Evolutionary conservation across 1,139 yeast species (phyloP), one percentile per base, ranked within the genome.

Genomic region (Blastobotrys raffinosifermentans): DNA sequence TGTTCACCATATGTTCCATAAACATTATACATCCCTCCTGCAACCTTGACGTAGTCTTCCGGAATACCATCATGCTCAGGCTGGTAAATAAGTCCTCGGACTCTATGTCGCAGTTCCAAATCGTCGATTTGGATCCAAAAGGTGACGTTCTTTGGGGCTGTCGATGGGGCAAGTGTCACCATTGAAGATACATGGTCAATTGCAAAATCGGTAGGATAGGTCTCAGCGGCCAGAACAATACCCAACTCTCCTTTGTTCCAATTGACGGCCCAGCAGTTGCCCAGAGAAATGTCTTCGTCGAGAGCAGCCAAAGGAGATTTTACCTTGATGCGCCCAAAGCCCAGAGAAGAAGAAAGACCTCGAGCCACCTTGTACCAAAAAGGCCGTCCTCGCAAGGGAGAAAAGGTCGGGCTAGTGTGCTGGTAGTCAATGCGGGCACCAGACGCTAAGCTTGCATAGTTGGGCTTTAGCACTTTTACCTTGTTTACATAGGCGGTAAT

Each of bases 211-310:
- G 57, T 48, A 5, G 57, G 44, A 19, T 33, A 35, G 15, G 56
- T 50, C 8, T 44, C 44, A 4, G 47, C 43, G 2, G 61, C 54
- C 22, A 62, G 44, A 7, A 43, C 34, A 15, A 62, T 44, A 0
- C 54, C 64, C 23, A 62, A 43, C 6, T 39, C 46, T 8, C 65
- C 66, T 10, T 38, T 26, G 2, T 41, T 35, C 1, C 66, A 65
- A 8, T 53, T 46, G 35, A 62, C 53, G 17, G 66, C 58, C 67
- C 67, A 62, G 43, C 66, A 62, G 32, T 48, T 48, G 4, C 64
- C 66, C 2, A 51, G 47, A 10, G 50, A 44, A 14, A 44, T 41
- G 3, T 49, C 52, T 2, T 54, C 46, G 18, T 43, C 41, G 10
- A 61, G 46, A 2, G 60, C 61, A 21, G 45, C 49, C 21, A 47